A percentile compares a stretch with the other conserved stretches of the same genome.
Conservation (phyloP, 1,284 basidiomycete species). For the Rhodotorula mucilaginosa region DNA sequence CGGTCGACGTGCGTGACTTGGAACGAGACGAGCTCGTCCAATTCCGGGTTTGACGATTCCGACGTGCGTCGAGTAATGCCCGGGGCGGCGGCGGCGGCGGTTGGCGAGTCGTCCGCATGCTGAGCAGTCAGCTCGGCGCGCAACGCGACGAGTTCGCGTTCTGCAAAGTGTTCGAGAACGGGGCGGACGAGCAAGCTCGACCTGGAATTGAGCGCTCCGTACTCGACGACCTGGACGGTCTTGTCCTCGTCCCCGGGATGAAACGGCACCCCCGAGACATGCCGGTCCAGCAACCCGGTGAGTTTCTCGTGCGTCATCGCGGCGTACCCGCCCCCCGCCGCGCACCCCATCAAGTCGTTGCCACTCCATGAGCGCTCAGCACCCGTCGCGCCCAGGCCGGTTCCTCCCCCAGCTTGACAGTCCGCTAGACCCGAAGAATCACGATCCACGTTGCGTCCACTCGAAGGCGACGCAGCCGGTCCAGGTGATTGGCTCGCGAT, state of each 20-base stretch:
- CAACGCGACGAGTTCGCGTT: slow-evolving; percentile 5
- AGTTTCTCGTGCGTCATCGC: slow-evolving; percentile 47
- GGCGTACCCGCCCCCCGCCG: slow-evolving; percentile 47
- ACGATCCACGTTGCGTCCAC: too few relatives aligned
- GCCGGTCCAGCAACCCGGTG: slow-evolving; percentile 42
- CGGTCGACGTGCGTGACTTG: slow-evolving; percentile 49
- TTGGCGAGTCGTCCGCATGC: slow-evolving; percentile 13
- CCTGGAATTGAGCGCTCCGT: slow-evolving; percentile 47
- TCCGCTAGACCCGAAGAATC: too few relatives aligned
- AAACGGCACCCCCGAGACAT: slow-evolving; percentile 44
- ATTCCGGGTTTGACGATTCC: not conserved
- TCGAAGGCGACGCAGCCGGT: too few relatives aligned
- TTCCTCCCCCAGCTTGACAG: not conserved
- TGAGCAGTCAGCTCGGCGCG: slow-evolving; percentile 13
- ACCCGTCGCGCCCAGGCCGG: not conserved
- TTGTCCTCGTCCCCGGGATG: slow-evolving; percentile 33
- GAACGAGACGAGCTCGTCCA: slow-evolving; percentile 42
- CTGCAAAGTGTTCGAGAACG: slow-evolving; percentile 45
- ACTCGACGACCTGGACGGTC: slow-evolving; percentile 48
- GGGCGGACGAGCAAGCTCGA: slow-evolving; percentile 47
- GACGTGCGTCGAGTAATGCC: not conserved
- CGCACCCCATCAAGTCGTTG: slow-evolving; percentile 29
- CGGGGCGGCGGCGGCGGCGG: not conserved
- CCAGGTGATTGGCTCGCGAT: too few relatives aligned
- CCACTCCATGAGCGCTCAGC: slow-evolving; percentile 6